A percentile compares a stretch with the other conserved stretches of the same genome.
These are phyloP conservation scores for Lotmaria passim DNA, from an alignment of 208 protist genomes.

Conservation along the genomic window DNA sequence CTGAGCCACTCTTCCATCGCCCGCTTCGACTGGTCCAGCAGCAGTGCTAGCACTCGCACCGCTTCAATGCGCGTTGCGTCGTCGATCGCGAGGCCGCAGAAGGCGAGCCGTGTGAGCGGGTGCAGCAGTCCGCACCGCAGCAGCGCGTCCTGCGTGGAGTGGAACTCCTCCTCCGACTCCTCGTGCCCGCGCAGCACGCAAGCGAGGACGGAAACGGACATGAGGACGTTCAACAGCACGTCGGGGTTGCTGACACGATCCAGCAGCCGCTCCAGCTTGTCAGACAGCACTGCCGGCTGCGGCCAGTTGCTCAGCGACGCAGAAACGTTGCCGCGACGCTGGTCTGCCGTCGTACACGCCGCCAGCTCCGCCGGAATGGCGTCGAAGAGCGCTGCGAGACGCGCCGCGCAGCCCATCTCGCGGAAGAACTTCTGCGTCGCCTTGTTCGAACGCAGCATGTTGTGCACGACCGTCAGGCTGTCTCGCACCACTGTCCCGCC, in stretches of 20 bases:
- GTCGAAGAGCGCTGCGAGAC: conserved; percentile 61
- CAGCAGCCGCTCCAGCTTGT: conserved; percentile 29
- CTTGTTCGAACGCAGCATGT: conserved; percentile 84
- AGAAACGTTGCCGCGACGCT: conserved; percentile 1
- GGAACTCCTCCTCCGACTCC: conserved; percentile 33
- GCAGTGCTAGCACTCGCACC: conserved; percentile 56
- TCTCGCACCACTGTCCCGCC: conserved; percentile 70
- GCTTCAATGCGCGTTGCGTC: conserved; percentile 79
- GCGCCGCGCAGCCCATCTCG: conserved; percentile 74
- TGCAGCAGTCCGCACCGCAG: conserved; percentile 61
- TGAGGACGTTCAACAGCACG: conserved; percentile 37
- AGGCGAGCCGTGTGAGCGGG: conserved; percentile 59
- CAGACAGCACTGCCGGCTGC: conserved; percentile 16
- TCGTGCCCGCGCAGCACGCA: conserved; percentile 57
- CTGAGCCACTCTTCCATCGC: conserved; percentile 58
- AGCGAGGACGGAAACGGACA: conserved; percentile 56
- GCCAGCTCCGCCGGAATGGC: conserved; percentile 35
- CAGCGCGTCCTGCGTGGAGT: conserved; percentile 35
- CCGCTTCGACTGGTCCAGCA: conserved; percentile 42
- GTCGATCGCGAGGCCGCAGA: conserved; percentile 65
- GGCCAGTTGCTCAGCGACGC: conserved; percentile 2
- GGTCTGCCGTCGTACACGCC: conserved; percentile 12
- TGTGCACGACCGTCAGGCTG: conserved; percentile 80
- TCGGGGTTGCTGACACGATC: conserved; percentile 5
- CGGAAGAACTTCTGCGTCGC: conserved; percentile 86